Evolutionary conservation across 352 stramenopile genomes (phyloP).

Genomic region (Globisporangium spinosum): DNA sequence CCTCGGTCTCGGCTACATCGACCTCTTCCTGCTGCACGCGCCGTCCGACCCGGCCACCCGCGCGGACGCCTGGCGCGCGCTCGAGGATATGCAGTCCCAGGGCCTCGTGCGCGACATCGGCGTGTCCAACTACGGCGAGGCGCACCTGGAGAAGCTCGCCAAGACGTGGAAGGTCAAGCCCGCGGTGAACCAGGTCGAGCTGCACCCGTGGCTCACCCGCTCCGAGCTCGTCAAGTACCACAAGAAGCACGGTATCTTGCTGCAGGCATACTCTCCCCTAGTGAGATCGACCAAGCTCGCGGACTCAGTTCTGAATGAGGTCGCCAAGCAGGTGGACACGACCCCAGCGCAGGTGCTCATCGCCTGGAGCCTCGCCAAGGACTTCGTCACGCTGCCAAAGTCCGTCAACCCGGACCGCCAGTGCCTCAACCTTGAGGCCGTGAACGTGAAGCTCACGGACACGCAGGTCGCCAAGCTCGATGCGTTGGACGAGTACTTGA

Average conservation of each 20-base stretch:
- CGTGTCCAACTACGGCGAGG: conserved; percentile 86
- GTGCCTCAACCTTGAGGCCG: conserved; percentile 43
- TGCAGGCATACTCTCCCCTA: conserved; percentile 60
- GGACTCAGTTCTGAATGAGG: conserved; percentile 28
- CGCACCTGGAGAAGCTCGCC: conserved; percentile 77
- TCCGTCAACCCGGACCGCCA: conserved; percentile 41
- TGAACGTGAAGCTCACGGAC: conserved; percentile 30
- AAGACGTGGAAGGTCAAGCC: conserved; percentile 50
- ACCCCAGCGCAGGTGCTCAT: conserved; percentile 51
- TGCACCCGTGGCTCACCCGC: conserved; percentile 69
- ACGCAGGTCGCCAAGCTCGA: conserved; percentile 37
- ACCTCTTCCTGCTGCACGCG: conserved; percentile 73
- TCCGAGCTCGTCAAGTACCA: conserved; percentile 59
- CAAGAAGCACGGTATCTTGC: conserved; percentile 35
- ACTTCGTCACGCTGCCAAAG: conserved; percentile 59
- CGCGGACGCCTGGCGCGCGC: conserved; percentile 40
- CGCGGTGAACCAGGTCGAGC: conserved; percentile 81
- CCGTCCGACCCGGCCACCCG: conserved; percentile 39
- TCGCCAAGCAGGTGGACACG: conserved; percentile 29
- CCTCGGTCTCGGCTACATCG: conserved; percentile 57
- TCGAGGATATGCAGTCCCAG: conserved; percentile 43
- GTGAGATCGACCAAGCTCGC: conserved; percentile 17
- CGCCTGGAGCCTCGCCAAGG: conserved; percentile 48
- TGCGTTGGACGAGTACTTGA: conserved; percentile 38
- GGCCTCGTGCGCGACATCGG: conserved; percentile 78